These are phyloP conservation scores for Aureobasidium sp. DNA, from an alignment of 2,329 filamentous ascomycete genomes.

Conservation along the genomic window DNA sequence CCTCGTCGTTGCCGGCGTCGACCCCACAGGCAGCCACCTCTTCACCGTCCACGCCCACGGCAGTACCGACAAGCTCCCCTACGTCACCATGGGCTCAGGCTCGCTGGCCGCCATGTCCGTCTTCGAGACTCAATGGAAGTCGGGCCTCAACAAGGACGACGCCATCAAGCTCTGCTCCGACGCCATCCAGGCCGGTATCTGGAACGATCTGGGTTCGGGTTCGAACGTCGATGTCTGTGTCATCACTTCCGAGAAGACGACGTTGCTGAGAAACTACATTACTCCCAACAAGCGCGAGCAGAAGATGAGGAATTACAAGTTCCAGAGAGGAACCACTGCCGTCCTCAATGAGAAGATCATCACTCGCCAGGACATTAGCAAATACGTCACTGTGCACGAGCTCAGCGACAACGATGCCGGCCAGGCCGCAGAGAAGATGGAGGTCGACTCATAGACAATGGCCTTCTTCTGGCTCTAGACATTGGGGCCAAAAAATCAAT, in stretches of 20 bases:
- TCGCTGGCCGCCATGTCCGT: conserved; percentile 96
- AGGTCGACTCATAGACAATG: conserved; percentile 46
- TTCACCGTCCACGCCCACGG: conserved; percentile 99
- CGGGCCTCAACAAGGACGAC: conserved; percentile 65
- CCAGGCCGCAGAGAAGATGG: conserved; percentile 56
- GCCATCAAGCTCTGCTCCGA: conserved; percentile 78
- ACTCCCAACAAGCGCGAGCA: conserved; percentile 83
- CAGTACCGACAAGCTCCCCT: conserved; percentile 95
- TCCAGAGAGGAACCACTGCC: conserved; percentile 85
- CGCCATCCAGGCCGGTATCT: conserved; percentile 93
- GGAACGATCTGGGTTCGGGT: conserved; percentile 94
- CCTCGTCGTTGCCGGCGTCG: conserved; percentile 91
- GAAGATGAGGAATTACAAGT: conserved; percentile 92
- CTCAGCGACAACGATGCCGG: conserved; percentile 61
- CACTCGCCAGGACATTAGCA: conserved; percentile 84
- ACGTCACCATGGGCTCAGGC: conserved; percentile 98
- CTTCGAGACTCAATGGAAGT: conserved; percentile 94
- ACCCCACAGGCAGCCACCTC: conserved; percentile 88
- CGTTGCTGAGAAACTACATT: conserved; percentile 84
- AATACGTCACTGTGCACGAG: conserved; percentile 89
- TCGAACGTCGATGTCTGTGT: conserved; percentile 96
- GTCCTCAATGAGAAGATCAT: conserved; percentile 95
- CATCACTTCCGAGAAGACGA: conserved; percentile 93
- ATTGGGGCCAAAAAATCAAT: neutral
- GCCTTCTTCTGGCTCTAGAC: neutral